These are phyloP conservation scores for Tricladium varicosporioides DNA, from an alignment of 2,329 filamentous ascomycete species.

Conservation along the genomic window DNA sequence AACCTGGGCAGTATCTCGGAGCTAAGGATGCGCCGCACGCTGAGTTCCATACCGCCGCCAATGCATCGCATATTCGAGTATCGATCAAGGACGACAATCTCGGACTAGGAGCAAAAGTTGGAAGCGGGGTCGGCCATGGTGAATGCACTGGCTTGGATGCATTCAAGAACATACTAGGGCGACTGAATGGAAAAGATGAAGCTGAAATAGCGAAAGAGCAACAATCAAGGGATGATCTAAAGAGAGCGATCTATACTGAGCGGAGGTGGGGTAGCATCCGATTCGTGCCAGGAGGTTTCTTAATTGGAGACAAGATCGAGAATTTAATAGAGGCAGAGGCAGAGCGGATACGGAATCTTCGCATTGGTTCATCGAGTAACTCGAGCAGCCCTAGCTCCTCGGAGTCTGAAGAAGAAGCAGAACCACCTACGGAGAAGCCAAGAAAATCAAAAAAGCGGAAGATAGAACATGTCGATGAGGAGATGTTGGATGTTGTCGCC, in stretches of 20 bases:
- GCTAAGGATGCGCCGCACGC: constrained; percentile 73
- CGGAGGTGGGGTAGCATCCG: constrained; percentile 76
- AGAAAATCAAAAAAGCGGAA: constrained; percentile 42
- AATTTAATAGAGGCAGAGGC: constrained; percentile 40
- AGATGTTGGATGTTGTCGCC: constrained; percentile 16
- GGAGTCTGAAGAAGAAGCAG: constrained; percentile 17
- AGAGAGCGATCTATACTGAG: constrained; percentile 71
- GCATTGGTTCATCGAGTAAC: constrained; percentile 12
- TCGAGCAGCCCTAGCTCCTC: constrained; percentile 18
- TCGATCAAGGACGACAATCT: constrained; percentile 86
- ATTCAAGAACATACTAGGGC: constrained; percentile 81
- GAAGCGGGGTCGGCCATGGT: constrained; percentile 61
- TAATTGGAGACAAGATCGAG: constrained; percentile 56
- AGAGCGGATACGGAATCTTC: constrained; percentile 32
- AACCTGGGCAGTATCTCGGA: constrained; percentile 79
- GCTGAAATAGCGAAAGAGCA: constrained; percentile 69
- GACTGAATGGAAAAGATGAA: constrained; percentile 85
- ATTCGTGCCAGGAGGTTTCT: constrained; percentile 82
- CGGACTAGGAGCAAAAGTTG: constrained; percentile 79
- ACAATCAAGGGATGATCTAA: constrained; percentile 64
- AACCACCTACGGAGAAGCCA: constrained; percentile 17
- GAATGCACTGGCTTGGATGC: constrained; percentile 82
- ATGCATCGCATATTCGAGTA: constrained; percentile 81
- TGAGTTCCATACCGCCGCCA: constrained; percentile 74
- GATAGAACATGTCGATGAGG: constrained; percentile 41